Evolutionary conservation across 345 rosid species (phyloP), one percentile per base, ranked within the genome.

Genomic region (Populus deltoides): DNA sequence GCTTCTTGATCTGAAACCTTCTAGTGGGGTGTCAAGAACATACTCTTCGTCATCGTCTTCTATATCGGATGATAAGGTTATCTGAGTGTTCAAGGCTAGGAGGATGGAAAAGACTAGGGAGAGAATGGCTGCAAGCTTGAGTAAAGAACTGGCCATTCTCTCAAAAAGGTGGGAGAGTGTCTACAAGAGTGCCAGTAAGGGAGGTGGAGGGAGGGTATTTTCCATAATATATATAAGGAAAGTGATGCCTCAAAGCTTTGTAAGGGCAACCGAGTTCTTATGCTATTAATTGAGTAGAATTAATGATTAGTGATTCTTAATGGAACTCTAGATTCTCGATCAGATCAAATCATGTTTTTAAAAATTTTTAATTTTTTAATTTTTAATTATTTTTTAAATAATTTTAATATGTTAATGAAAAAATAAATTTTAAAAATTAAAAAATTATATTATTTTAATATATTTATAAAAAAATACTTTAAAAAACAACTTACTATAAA

Each of bases 1-100:
- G 82, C 90, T 86, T 71, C 87, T 79, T 1, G 86, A 59, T 66
- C 71, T 72, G 38, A 70, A 66, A 66, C 20, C 66, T 1, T 39
- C 73, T 16, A 27, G 7, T 0, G 86, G 88, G 70, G 47, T 62
- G 76, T 88, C 90, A 3, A 88, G 86, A 72, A 84, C 75, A 24
- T 87, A 89, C 63, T 75, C 74, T 24, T 79, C 70, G 0, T 75
- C 79, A 0, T 73, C 88, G 15, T 86, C 84, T 1, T 83, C 89
- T 2, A 20, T 43, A 0, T 79, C 79, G n/a, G 55, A 47, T 6
- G 79, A 18, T 12, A 25, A 20, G 59, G 84, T 47, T 17, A 71
- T 12, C 24, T 66, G 82, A 38, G 75, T n/a, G 38, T 47, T 65
- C 8, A 72, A 1, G 59, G 63, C 31, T 9, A 78, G 71, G n/a